Conservation (phyloP, 2,329 filamentous ascomycete genomes). For the Neonectria coccinea region DNA sequence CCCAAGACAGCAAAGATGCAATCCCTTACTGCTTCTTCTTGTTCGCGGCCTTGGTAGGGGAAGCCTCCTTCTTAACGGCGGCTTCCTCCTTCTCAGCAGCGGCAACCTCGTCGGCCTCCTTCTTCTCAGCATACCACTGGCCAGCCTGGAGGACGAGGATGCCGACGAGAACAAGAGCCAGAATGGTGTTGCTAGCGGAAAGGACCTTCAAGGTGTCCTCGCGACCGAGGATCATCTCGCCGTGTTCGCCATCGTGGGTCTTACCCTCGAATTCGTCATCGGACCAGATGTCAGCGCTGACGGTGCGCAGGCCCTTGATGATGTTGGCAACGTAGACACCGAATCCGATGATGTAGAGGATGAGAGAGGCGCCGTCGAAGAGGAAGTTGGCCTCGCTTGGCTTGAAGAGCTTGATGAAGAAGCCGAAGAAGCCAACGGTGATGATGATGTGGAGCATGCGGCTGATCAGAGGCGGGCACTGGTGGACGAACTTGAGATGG, state of each 20-base stretch:
- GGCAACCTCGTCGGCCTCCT: conserved; percentile 84
- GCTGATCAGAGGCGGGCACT: conserved; percentile 89
- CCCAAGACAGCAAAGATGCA: neutral
- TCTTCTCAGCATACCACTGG: conserved; percentile 98
- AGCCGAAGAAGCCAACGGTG: conserved; percentile 85
- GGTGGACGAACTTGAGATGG: conserved; percentile 91
- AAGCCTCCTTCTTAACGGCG: conserved; percentile 45
- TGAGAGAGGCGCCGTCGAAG: conserved; percentile 86
- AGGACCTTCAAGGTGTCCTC: conserved; percentile 94
- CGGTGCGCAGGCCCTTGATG: conserved; percentile 89
- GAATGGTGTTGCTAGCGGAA: conserved; percentile 93
- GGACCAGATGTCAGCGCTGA: conserved; percentile 76
- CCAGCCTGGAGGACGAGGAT: conserved; percentile 94
- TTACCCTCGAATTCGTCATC: conserved; percentile 54
- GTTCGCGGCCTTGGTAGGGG: conserved; percentile 43
- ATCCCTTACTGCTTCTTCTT: conserved; percentile 54
- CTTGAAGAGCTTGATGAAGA: conserved; percentile 94
- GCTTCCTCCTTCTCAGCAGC: conserved; percentile 63
- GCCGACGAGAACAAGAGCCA: conserved; percentile 91
- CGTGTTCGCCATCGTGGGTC: conserved; percentile 56
- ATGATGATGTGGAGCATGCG: conserved; percentile 96
- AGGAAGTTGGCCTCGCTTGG: conserved; percentile 95
- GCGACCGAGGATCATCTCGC: conserved; percentile 77
- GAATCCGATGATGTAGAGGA: conserved; percentile 86
- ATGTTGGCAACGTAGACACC: conserved; percentile 97